A percentile compares a stretch with the other conserved stretches of the same genome.
Conservation (phyloP, 805 yeast species). For the Wickerhamiella kurtzmanii region DNA sequence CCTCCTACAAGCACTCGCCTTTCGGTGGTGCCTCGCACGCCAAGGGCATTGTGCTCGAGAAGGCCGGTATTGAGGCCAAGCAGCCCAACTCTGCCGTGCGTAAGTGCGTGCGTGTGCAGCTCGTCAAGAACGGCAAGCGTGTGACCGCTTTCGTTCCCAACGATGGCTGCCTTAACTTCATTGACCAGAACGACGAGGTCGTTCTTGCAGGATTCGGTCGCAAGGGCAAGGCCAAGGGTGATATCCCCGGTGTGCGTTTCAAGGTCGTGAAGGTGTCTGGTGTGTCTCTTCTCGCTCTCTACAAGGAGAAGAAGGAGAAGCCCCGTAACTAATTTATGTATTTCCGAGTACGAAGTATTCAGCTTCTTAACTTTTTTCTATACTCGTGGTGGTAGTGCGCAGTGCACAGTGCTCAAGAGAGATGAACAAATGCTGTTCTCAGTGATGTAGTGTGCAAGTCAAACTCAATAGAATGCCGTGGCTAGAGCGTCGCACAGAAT, state of each 20-base stretch:
- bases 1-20: conserved; percentile 99
- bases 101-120: conserved; percentile 99
- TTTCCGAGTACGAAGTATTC: too few species aligned
- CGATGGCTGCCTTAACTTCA: conserved; percentile 99
- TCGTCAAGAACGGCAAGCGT: conserved; percentile 99
- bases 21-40: conserved; percentile 99
- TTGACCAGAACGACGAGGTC: conserved; percentile 99
- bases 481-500: neutral
- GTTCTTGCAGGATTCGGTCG: conserved; percentile 99
- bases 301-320: conserved; percentile 99
- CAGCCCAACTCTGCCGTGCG: conserved; percentile 99
- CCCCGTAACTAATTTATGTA: conserved; percentile 74
- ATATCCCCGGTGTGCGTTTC: conserved; percentile 99
- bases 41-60: conserved; percentile 98
- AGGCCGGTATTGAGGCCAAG: conserved; percentile 99
- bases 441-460: too few species aligned
- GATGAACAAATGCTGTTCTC: too few species aligned
- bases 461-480: too few species aligned
- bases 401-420: too few species aligned
- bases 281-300: conserved; percentile 97
- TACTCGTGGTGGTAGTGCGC: too few species aligned
- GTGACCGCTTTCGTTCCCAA: conserved; percentile 99
- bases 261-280: conserved; percentile 99
- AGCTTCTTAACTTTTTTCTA: too few species aligned
- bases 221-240: conserved; percentile 99